Conservation (phyloP, 192 early-diverging fungal species). For the Coemansia sp. region DNA sequence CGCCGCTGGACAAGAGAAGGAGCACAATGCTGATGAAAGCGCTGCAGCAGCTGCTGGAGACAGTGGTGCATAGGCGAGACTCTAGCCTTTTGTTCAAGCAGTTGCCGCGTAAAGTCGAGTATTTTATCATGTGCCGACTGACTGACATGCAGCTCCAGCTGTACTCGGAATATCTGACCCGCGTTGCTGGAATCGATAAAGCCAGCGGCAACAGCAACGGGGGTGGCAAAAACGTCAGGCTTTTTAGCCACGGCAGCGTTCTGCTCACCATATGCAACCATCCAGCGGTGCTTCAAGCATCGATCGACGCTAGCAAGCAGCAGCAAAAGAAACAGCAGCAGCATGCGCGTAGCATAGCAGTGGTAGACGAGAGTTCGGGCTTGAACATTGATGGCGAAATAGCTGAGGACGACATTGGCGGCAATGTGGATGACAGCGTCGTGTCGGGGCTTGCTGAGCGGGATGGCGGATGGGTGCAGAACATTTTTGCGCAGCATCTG, state of each 20-base stretch:
- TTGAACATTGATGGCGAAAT: background rate
- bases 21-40: slow-evolving; percentile 54
- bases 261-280: slow-evolving; percentile 66
- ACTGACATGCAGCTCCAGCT: slow-evolving; percentile 58
- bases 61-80: slow-evolving; percentile 65
- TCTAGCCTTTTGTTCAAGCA: slow-evolving; percentile 54
- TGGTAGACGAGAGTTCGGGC: too few relatives aligned
- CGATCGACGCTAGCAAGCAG: slow-evolving; percentile 6
- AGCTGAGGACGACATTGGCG: background rate
- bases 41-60: slow-evolving; percentile 65
- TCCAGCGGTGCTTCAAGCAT: slow-evolving; percentile 57
- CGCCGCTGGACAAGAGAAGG: slow-evolving; percentile 11
- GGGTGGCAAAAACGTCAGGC: background rate
- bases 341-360: too few relatives aligned
- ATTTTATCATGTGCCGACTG: slow-evolving; percentile 65
- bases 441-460: background rate
- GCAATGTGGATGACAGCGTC: background rate
- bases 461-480: too few relatives aligned
- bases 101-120: slow-evolving; percentile 74
- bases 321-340: slow-evolving; percentile 3
- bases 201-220: too few relatives aligned
- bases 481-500: too few relatives aligned
- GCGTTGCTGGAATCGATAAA: slow-evolving; percentile 6
- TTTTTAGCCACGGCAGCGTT: slow-evolving; percentile 27
- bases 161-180: slow-evolving; percentile 56